Conservation (phyloP, 2,329 filamentous ascomycete species). For the Pyricularia pennisetigena region DNA sequence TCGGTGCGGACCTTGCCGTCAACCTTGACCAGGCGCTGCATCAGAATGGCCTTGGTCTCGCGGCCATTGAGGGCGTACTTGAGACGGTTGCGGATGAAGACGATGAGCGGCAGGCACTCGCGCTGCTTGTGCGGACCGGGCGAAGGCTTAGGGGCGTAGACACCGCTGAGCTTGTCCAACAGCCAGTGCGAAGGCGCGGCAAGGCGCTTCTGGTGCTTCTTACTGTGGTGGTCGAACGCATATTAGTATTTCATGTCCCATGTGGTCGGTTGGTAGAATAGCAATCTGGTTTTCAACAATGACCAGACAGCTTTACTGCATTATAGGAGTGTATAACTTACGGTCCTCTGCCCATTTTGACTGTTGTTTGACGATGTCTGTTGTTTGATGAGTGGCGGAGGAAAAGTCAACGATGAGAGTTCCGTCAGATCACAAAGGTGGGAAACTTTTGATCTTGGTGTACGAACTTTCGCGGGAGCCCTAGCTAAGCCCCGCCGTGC, state of each 20-base stretch:
- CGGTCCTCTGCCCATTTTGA: slow-evolving; percentile 41
- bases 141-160: slow-evolving; percentile 63
- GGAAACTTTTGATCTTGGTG: neutral
- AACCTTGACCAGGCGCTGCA: slow-evolving; percentile 99
- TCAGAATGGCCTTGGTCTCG: slow-evolving; percentile 95
- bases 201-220: slow-evolving; percentile 99
- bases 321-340: slow-evolving; percentile 28
- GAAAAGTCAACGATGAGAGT: slow-evolving; percentile 10
- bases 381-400: slow-evolving; percentile 21
- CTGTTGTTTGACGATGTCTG: slow-evolving; percentile 21
- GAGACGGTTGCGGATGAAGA: slow-evolving; percentile 93
- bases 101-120: slow-evolving; percentile 96
- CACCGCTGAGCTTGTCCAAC: slow-evolving; percentile 97
- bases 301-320: neutral
- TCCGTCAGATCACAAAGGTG: neutral
- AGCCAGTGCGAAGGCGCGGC: slow-evolving; percentile 99
- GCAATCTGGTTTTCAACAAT: neutral
- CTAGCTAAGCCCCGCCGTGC: neutral
- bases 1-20: slow-evolving; percentile 99
- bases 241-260: neutral
- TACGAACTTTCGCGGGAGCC: neutral
- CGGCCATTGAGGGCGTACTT: slow-evolving; percentile 99
- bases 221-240: slow-evolving; percentile 39
- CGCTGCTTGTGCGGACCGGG: slow-evolving; percentile 97
- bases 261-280: neutral